Evolutionary conservation across 257 asterid species (phyloP), one percentile per base, ranked within the genome.

Genomic region (Linaria vulgaris): DNA sequence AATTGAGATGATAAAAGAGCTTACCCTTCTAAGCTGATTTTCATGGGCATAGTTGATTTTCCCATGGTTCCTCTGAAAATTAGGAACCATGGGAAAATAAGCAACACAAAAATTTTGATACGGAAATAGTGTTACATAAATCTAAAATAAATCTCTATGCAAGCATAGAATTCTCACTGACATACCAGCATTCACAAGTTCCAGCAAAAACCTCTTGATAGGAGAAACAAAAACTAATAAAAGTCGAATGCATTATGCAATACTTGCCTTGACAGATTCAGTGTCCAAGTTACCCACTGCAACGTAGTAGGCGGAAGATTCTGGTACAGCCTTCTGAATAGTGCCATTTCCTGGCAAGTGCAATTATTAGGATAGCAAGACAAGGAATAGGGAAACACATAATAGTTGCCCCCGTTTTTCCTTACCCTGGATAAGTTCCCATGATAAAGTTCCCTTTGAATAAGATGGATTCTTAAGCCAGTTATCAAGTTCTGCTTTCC

Each of bases 401-500:
- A 49, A 25, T 31, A 19, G 12, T 55, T 46, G 27, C 46, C n/a
- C n/a, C 22, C 43, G 61, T 68, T 66, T 64, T 53, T 69, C 76
- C 90, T 72, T 76, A 86, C 96, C 98, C 57, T 72, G 71, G 71
- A 91, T 81, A 62, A 74, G 49, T 64, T 78, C 74, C 98, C 94
- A 88, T 59, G 80, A 82, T 61, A 77, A 74, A 60, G 82, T 68
- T 50, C 81, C 31, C 67, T 73, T 65, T 55, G 94, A 86, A 73
- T 72, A 62, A 41, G 82, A 80, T 56, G 94, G 98, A 57, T 91
- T 85, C 79, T 76, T 82, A 58, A 88, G 87, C 96, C 98, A 91
- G 74, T 72, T 73, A 55, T 68, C 66, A 46, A 86, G 82, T 63
- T 79, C 91, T 64, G 72, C 71, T 15, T 53, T 69, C 61, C 96